Conservation (phyloP, 441 rosid genomes). For the Viola pubescens region DNA sequence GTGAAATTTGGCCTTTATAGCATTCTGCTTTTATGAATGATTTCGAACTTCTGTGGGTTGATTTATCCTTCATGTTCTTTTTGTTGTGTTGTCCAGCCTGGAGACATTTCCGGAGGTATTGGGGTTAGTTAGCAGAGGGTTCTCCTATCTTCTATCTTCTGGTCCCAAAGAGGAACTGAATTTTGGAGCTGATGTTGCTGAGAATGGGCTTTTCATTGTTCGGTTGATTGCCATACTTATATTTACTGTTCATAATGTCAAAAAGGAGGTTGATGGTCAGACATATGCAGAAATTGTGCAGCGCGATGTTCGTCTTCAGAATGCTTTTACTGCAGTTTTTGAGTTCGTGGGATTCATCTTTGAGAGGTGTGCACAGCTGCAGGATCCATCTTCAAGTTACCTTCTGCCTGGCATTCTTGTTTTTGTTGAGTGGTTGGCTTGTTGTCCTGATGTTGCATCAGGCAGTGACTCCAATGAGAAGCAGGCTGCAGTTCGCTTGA, state of each 20-base stretch:
- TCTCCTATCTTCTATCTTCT: constrained; percentile 59
- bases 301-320: constrained; percentile 75
- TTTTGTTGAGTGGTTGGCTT: constrained; percentile 90
- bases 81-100: constrained; percentile 42
- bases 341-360: constrained; percentile 59
- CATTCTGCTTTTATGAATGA: constrained; percentile 9
- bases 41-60: not conserved
- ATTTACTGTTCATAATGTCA: constrained; percentile 64
- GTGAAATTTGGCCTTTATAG: not conserved
- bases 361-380: constrained; percentile 51
- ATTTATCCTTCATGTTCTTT: constrained; percentile 5
- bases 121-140: constrained; percentile 44
- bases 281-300: constrained; percentile 87
- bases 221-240: constrained; percentile 63
- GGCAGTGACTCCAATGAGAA: constrained; percentile 63
- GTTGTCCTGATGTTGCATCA: constrained; percentile 63
- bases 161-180: constrained; percentile 53
- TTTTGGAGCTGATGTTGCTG: constrained; percentile 62
- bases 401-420: constrained; percentile 75
- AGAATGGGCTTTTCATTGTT: constrained; percentile 59
- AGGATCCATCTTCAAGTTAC: constrained; percentile 64
- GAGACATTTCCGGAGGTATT: constrained; percentile 87
- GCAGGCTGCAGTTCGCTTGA: constrained; percentile 44
- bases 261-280: constrained; percentile 72
- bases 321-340: constrained; percentile 67